Percentiles rank a stretch among this genome's conserved stretches.
These are phyloP conservation scores for Trifolium dubium DNA, from an alignment of 306 rosid species.

Conservation along the genomic window DNA sequence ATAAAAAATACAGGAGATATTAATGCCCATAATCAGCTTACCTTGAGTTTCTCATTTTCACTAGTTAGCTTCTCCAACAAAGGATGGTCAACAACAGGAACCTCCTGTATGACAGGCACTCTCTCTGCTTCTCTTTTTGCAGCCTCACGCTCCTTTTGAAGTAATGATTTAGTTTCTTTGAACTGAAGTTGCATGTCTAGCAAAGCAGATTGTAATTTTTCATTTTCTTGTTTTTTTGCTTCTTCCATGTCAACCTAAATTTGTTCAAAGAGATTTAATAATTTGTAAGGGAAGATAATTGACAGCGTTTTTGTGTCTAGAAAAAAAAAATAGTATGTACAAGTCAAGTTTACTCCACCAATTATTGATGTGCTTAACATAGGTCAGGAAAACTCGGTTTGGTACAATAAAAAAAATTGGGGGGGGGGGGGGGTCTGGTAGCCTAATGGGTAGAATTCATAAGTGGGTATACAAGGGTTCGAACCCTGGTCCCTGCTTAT, in stretches of 20 bases:
- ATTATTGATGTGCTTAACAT: conserved; percentile 8
- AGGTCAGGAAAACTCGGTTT: conserved; percentile 20
- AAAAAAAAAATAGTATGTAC: conserved; percentile 2
- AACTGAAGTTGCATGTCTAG: conserved; percentile 83
- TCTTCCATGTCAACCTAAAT: conserved; percentile 86
- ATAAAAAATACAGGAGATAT: conserved; percentile 12
- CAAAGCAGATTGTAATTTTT: conserved; percentile 81
- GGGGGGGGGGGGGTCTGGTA: no score
- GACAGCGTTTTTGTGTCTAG: neutral
- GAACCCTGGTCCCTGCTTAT: no score
- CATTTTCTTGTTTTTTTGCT: conserved; percentile 87
- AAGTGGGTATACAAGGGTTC: no score
- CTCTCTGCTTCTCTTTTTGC: conserved; percentile 70
- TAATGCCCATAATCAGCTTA: conserved; percentile 46
- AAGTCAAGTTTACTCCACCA: conserved; percentile 22
- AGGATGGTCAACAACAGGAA: conserved; percentile 89
- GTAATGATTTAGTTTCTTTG: conserved; percentile 73
- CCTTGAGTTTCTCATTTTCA: conserved; percentile 99
- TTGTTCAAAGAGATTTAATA: conserved; percentile 39
- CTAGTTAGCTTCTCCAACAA: conserved; percentile 72
- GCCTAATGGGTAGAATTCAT: no score
- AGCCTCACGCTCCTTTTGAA: conserved; percentile 79
- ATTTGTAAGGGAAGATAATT: conserved; percentile 33
- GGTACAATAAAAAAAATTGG: conserved; percentile 7
- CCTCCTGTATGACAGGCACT: conserved; percentile 80